Evolutionary conservation across 2,329 filamentous ascomycete species (phyloP).

Genomic region (Pestalotiopsis sp.): DNA sequence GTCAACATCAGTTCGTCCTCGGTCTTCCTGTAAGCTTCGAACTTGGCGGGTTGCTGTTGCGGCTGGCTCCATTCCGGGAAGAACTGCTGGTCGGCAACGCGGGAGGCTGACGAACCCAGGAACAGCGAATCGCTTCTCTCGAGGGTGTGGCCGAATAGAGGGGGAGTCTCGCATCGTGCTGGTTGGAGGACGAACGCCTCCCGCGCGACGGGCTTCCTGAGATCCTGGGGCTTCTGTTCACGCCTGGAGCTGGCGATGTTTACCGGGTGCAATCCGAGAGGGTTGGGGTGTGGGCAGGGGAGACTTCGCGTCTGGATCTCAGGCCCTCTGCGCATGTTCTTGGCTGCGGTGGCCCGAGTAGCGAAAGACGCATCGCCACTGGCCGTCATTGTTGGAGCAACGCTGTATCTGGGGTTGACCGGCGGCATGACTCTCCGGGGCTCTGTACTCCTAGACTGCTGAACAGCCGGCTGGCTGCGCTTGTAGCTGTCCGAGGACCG

Average conservation of each 20-base stretch:
- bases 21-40: conserved; percentile 10
- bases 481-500: background rate
- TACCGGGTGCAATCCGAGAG: background rate
- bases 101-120: background rate
- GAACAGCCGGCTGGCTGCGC: background rate
- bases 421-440: background rate
- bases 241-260: background rate
- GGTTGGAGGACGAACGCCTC: background rate
- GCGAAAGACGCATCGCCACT: background rate
- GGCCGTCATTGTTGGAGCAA: background rate
- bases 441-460: background rate
- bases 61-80: conserved; percentile 17
- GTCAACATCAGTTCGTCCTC: background rate
- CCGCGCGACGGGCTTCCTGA: background rate
- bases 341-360: background rate
- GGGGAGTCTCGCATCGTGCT: background rate
- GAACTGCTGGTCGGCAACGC: conserved; percentile 15
- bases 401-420: background rate
- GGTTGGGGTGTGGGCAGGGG: background rate
- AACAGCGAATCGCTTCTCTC: conserved; percentile 21
- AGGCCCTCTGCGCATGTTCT: background rate
- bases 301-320: background rate
- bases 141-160: background rate
- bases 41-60: background rate
- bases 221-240: background rate